Percentiles rank a stretch among this genome's conserved stretches.
phyloP scores from a whole-genome alignment of 1,284 basidiomycete species.

The Anthracocystis panici-leucophaei region DNA sequence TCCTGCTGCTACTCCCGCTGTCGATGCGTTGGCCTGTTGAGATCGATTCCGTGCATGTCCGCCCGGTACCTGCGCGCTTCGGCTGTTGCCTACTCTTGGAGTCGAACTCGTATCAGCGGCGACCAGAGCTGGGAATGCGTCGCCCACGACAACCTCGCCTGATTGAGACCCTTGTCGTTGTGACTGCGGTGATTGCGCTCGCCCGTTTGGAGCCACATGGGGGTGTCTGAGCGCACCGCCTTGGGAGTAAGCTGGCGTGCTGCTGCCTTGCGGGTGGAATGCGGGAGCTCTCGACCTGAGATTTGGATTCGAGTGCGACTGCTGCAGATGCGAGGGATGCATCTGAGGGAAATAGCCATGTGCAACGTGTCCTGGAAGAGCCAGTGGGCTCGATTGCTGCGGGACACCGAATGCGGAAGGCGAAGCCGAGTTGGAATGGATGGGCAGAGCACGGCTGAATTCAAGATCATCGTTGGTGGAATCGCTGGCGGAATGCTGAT shows the following conservation, averaged over 20 bases:
- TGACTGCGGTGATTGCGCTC: neutral
- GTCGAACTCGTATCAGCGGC: neutral
- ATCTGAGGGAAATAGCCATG: conserved; percentile 26
- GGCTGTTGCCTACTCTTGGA: neutral
- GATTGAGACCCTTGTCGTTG: conserved; percentile 1
- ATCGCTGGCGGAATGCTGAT: conserved; percentile 2
- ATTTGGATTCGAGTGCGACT: conserved; percentile 44
- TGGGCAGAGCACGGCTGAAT: conserved; percentile 31
- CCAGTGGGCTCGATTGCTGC: conserved; percentile 33
- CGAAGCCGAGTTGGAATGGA: conserved; percentile 1
- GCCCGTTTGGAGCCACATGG: neutral
- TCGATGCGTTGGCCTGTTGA: neutral
- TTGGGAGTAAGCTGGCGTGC: conserved; percentile 21
- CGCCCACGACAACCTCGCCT: conserved; percentile 4
- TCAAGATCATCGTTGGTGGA: conserved; percentile 32
- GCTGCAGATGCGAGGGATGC: conserved; percentile 22
- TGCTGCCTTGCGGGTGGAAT: conserved; percentile 40
- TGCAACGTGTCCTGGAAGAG: conserved; percentile 6
- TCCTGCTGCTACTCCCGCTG: conserved; percentile 1
- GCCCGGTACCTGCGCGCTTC: neutral
- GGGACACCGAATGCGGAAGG: conserved; percentile 6
- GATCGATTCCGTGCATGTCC: conserved; percentile 15
- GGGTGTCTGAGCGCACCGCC: conserved; percentile 28
- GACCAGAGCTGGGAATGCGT: conserved; percentile 29
- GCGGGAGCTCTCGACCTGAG: conserved; percentile 35